Conservation (phyloP, 2,329 filamentous ascomycete genomes). For the Fusarium sp. region DNA sequence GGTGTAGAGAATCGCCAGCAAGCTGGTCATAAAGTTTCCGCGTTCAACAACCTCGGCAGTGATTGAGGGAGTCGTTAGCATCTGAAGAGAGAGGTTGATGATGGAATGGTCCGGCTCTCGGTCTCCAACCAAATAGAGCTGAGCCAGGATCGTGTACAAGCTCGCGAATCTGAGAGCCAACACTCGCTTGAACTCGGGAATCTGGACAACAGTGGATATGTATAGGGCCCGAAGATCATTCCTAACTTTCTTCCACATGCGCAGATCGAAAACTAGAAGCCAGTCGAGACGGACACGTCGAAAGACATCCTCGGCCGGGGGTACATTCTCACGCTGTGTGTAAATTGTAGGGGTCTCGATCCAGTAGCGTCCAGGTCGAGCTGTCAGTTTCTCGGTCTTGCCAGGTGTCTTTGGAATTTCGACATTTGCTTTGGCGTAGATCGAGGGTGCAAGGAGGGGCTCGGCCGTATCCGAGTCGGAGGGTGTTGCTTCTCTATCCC, state of each 20-base stretch:
- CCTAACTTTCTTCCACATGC: slow-evolving; percentile 96
- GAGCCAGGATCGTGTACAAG: slow-evolving; percentile 91
- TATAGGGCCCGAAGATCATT: slow-evolving; percentile 93
- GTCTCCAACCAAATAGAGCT: slow-evolving; percentile 95
- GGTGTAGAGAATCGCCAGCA: slow-evolving; percentile 97
- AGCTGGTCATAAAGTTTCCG: slow-evolving; percentile 93
- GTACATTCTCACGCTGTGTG: slow-evolving; percentile 70
- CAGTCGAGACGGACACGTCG: slow-evolving; percentile 92
- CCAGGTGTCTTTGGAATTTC: slow-evolving; percentile 87
- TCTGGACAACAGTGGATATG: slow-evolving; percentile 94
- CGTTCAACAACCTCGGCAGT: slow-evolving; percentile 95
- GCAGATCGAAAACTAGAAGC: slow-evolving; percentile 92
- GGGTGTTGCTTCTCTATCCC: slow-evolving; percentile 73
- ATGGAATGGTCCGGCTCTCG: slow-evolving; percentile 98
- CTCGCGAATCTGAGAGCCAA: slow-evolving; percentile 94
- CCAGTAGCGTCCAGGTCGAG: slow-evolving; percentile 85
- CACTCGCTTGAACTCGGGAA: slow-evolving; percentile 95
- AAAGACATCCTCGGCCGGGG: slow-evolving; percentile 87
- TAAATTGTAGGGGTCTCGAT: slow-evolving; percentile 82
- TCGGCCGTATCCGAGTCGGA: slow-evolving; percentile 79
- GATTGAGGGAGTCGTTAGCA: slow-evolving; percentile 96
- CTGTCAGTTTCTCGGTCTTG: slow-evolving; percentile 59
- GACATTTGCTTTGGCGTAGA: slow-evolving; percentile 73
- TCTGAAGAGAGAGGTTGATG: slow-evolving; percentile 95
- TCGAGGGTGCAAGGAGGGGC: slow-evolving; percentile 70